Evolutionary conservation across 2,329 filamentous ascomycete species (phyloP), one percentile per base, ranked within the genome.

Genomic region (Epichloe sylvatica): DNA sequence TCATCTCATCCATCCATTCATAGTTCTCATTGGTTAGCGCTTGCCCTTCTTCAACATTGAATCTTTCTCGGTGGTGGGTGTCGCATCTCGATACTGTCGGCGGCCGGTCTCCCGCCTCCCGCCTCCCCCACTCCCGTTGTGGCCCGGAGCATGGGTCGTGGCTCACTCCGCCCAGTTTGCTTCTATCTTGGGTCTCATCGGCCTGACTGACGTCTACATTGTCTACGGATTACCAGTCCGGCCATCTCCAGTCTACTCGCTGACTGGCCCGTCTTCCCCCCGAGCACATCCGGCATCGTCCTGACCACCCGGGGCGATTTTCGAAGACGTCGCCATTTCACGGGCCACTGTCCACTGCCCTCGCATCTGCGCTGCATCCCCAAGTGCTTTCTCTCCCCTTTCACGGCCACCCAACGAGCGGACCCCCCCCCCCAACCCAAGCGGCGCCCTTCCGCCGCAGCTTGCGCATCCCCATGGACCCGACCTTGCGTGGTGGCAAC

Each of bases 401-500:
- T 12, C n/a, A 30, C 47, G 36, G 43, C 48, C 36, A 45, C 43
- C 48, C 36, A 45, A 36, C 48, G 6, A 25, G 34, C 35, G 36
- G 34, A 21, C 33, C 8, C 3, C 51, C 55, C 61, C 61, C 60
- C 56, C 23, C 21, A 1, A 19, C 17, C 17, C 17, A 19, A 30
- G 3, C 62, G 54, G 52, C 59, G 51, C 53, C 59, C 50, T 54
- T 25, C 23, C 23, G 23, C 23, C 23, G 23, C 23, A 25, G 23
- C 23, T 25, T 25, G 23, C 23, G 23, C 23, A 25, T 25, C 23
- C 23, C 23, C 23, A 25, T 25, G 59, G 62, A 67, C 54, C 55
- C 61, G 54, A 60, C 59, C 56, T 59, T 59, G 57, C 60, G 52
- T 51, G 60, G 62, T 57, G 61, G 58, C 54, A 63, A 62, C 47